These are phyloP conservation scores for Lolium perenne DNA, from an alignment of 176 grass and related monocot species.

Conservation along the genomic window DNA sequence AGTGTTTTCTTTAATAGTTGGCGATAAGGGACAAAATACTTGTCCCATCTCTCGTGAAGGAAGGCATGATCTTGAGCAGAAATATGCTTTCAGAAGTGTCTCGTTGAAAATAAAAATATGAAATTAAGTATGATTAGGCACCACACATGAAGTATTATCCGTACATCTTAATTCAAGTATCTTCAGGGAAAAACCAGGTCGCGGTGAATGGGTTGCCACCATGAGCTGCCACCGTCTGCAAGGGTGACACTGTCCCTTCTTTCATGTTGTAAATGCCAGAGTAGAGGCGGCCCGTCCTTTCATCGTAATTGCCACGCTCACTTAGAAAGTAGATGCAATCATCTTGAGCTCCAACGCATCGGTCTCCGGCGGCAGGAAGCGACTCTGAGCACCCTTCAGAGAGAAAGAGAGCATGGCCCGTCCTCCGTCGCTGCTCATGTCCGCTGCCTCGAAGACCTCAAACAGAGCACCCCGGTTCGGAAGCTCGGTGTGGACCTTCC, in stretches of 20 bases:
- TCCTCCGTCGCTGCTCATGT: neutral
- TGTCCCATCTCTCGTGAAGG: no score
- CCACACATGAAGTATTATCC: neutral
- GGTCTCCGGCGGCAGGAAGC: neutral
- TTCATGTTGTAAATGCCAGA: slow-evolving; percentile 28
- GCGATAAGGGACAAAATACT: no score
- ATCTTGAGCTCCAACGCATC: neutral
- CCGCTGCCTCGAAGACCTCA: slow-evolving; percentile 12
- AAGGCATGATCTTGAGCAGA: no score
- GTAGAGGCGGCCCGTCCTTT: neutral
- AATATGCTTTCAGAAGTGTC: no score
- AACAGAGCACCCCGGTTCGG: neutral
- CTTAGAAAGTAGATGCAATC: slow-evolving; percentile 42
- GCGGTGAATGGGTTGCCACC: neutral
- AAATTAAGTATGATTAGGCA: neutral
- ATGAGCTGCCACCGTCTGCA: neutral
- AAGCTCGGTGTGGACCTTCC: no score
- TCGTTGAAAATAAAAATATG: no score
- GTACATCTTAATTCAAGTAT: neutral
- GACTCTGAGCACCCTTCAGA: slow-evolving; percentile 19
- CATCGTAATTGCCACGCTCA: neutral
- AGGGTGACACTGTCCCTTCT: neutral
- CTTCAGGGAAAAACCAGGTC: neutral
- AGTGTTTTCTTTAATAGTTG: no score
- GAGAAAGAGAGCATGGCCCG: neutral